Evolutionary conservation across 257 asterid genomes (phyloP), one percentile per base, ranked within the genome.

Genomic region (Solanum paucissectum): DNA sequence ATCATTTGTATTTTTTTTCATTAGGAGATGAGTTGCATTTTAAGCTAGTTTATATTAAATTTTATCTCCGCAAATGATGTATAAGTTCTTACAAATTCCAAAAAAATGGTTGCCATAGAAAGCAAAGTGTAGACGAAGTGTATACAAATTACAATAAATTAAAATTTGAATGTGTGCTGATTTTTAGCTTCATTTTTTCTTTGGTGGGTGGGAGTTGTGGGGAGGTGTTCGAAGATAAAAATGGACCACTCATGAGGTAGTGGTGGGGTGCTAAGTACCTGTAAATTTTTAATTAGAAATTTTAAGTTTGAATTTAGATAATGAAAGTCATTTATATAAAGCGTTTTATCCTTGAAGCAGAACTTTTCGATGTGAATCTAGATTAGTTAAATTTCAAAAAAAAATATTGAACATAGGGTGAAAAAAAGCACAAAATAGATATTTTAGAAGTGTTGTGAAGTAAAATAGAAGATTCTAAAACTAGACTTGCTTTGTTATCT

Each of bases 1-100:
- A 68, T 68, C 21, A 68, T 27, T 55, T 12, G 36, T 68, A 12
- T 12, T 68, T 27, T 68, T 68, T 27, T 49, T 49, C 9, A 68
- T 76, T 40, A n/a, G 60, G 60, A 76, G 60, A 76, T 76, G 7
- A 38, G n/a, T 76, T 76, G 34, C 58, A 75, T 75, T 75, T 37
- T 75, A 12, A 23, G 83, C 33, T 75, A 6, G 21, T 75, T 38
- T 38, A 38, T 32, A 42, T 0, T 38, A 76, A 76, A 6, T 11
- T 23, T 73, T 36, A 58, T n/a, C 58, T 23, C 3, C 2, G 6
- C 25, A 38, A 38, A 76, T 38, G 33, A 75, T 38, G 83, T 75
- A 5, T 2, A 38, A 12, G 34, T 75, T 75, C 55, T 12, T 75
- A 1, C 55, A 23, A 75, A 11, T 75, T 23, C 33, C 33, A 37